Evolutionary conservation across 495 filamentous ascomycete genomes (phyloP), one percentile per base, ranked within the genome.

Genomic region (Thermothielavioides terrestris): DNA sequence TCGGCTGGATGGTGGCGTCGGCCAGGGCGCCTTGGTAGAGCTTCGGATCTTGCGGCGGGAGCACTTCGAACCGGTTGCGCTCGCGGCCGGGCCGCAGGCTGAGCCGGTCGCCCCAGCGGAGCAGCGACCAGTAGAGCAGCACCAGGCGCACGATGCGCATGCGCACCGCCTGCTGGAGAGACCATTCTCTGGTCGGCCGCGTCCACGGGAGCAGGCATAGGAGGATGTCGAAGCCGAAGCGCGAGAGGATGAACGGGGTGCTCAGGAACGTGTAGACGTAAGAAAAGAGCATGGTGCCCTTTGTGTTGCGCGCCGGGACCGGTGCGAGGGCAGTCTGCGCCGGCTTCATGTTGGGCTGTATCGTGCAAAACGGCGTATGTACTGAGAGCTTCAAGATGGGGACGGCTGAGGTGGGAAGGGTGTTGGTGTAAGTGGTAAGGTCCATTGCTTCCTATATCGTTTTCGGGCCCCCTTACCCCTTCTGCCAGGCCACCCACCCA

Each of bases 11-110:
- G 15, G 14, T 17, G 25, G 39, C 21, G 25, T 49, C 40, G 4
- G 17, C 38, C 5, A 49, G 38, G 6, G 43, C n/a, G 15, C 54
- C 54, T 2, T 32, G 17, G 43, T 56, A 56, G 22, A 45, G 39
- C 38, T 44, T 45, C 4, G 42, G 25, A 2, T 43, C 22, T 14
- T 6, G 31, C 15, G 54, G 49, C 10, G 12, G 27, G 11, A 56
- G 45, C 28, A 56, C 40, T 26, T 48, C 44, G 39, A 56, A 56
- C 23, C 54, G 42, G 49, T 45, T 52, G 15, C 54, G 31, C 36
- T 56, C 54, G 2, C 23, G 9, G 21, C 54, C 54, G 15, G 49
- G 49, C 1, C 20, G 42, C 12, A 56, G 48, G 8, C 28, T 36
- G 17, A 50, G 40, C 10, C 32, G 22, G 40, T 49, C 41, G 15